phyloP scores from a whole-genome alignment of 768 basidiomycete genomes.

The Sistotremastrum suecicum region DNA sequence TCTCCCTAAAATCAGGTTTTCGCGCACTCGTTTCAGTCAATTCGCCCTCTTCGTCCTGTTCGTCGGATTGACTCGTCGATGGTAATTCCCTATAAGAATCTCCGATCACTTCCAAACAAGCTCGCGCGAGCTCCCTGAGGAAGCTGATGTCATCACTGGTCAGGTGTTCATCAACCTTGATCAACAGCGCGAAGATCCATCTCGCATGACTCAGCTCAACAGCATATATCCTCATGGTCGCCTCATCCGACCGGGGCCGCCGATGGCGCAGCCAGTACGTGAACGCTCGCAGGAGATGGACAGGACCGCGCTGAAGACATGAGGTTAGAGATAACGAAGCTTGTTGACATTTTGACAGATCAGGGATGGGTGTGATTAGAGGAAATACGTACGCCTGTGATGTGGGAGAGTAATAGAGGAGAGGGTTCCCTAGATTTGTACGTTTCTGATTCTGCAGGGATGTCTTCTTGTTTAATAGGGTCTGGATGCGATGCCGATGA shows the following conservation, averaged over 20 bases:
- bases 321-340: neutral
- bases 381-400: conserved; percentile 48
- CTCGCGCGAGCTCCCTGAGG: conserved; percentile 62
- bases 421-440: conserved; percentile 41
- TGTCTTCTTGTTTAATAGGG: too few relatives aligned
- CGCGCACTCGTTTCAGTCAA: too few relatives aligned
- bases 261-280: conserved; percentile 39
- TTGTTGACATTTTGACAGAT: neutral
- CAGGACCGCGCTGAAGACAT: conserved; percentile 38
- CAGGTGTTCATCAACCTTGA: conserved; percentile 52
- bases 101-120: conserved; percentile 43
- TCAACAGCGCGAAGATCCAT: conserved; percentile 69
- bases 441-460: neutral
- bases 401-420: conserved; percentile 36
- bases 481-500: too few relatives aligned
- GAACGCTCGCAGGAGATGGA: conserved; percentile 77
- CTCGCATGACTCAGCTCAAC: conserved; percentile 42
- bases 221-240: neutral
- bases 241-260: neutral
- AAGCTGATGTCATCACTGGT: conserved; percentile 65
- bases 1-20: conserved; percentile 17
- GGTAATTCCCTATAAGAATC: conserved; percentile 12
- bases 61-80: conserved; percentile 4
- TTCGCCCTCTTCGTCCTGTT: conserved; percentile 5
- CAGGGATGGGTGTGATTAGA: neutral